These are phyloP conservation scores for Pseudozyma hubeiensis DNA, from an alignment of 1,284 basidiomycete genomes.

Conservation along the genomic window DNA sequence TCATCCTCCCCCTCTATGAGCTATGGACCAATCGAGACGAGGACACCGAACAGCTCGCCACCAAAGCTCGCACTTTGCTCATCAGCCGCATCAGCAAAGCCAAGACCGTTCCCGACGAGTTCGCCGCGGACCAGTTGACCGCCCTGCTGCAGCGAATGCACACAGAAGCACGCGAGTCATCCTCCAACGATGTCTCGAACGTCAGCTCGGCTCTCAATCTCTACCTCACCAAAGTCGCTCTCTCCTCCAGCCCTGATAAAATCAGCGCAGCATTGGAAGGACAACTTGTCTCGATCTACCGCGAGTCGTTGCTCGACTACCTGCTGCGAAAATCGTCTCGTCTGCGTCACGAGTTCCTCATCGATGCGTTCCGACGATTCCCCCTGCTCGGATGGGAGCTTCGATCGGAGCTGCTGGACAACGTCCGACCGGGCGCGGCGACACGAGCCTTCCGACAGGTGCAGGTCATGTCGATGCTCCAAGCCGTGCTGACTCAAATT, in stretches of 20 bases:
- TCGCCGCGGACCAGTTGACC: constrained; percentile 71
- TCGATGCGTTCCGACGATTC: constrained; percentile 80
- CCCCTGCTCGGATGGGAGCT: constrained; percentile 78
- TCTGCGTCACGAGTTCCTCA: constrained; percentile 81
- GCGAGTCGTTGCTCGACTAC: constrained; percentile 80
- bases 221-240: constrained; percentile 74
- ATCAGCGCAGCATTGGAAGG: constrained; percentile 22
- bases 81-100: constrained; percentile 79
- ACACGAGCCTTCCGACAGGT: constrained; percentile 58
- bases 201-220: constrained; percentile 77
- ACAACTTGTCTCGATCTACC: constrained; percentile 75
- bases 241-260: constrained; percentile 17
- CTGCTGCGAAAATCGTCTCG: constrained; percentile 82
- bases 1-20: constrained; percentile 82
- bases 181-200: constrained; percentile 76
- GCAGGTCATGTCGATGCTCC: constrained; percentile 81
- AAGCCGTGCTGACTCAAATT: constrained; percentile 76
- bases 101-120: constrained; percentile 76
- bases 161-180: constrained; percentile 76
- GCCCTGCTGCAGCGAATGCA: constrained; percentile 79
- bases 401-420: constrained; percentile 74
- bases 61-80: constrained; percentile 84
- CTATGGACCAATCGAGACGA: constrained; percentile 71
- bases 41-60: constrained; percentile 76
- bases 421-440: constrained; percentile 63